Percentiles rank a stretch among this genome's conserved stretches.
phyloP scores from a whole-genome alignment of 352 stramenopile species.

The Globisporangium polare region DNA sequence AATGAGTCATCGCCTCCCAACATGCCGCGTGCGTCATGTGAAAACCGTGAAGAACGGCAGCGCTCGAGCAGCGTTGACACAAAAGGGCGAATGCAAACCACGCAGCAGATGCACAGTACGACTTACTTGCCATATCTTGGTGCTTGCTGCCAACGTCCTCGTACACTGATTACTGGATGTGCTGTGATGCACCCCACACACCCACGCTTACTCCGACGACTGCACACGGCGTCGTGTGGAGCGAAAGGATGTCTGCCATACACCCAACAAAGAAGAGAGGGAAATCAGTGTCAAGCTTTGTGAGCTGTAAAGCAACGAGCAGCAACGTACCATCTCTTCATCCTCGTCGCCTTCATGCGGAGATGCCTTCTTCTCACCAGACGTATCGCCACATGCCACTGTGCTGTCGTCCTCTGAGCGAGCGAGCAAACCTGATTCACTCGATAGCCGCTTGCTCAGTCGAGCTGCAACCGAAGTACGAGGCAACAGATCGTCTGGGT shows the following conservation, averaged over 20 bases:
- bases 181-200: neutral
- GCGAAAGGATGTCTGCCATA: constrained; percentile 11
- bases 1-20: neutral
- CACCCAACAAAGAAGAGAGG: neutral
- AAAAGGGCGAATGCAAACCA: neutral
- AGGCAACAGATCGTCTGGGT: constrained; percentile 36
- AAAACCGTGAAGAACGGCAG: neutral
- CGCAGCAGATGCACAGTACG: neutral
- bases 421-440: neutral
- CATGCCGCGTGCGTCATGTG: neutral
- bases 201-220: neutral
- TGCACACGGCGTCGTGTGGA: constrained; percentile 1
- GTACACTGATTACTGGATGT: neutral
- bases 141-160: neutral
- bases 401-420: neutral
- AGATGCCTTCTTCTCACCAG: neutral
- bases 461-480: constrained; percentile 26
- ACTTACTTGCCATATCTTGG: neutral
- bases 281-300: no score
- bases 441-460: constrained; percentile 13
- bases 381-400: neutral
- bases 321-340: constrained; percentile 13
- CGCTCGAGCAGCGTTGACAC: neutral
- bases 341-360: neutral
- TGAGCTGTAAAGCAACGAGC: no score